Evolutionary conservation across 768 basidiomycete species (phyloP), one percentile per base, ranked within the genome.

Genomic region (Galerina marginata): DNA sequence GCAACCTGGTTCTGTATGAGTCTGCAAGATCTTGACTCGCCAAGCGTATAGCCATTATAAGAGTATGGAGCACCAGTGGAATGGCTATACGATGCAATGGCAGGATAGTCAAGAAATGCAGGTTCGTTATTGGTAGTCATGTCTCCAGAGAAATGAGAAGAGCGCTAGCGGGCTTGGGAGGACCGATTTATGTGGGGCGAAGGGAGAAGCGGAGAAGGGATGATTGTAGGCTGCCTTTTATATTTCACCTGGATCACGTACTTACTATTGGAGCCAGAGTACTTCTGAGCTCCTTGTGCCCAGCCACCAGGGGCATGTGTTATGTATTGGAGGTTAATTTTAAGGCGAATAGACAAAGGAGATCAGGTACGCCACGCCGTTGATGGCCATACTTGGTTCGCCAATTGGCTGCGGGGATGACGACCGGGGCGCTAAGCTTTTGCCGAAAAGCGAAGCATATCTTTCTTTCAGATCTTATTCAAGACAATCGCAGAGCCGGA

Each of bases 351-450:
- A 63, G 65, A 69, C 70, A 73, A 75, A 72, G 65, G 72, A 70
- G 71, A 73, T 71, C 72, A 75, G 74, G 74, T 69, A 75, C 74
- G 65, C 67, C 70, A 67, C 66, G 64, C 63, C 65, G 67, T 61
- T 65, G 64, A 68, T 65, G 60, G 59, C 65, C 62, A 65, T 57
- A 54, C 62, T 58, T 60, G 64, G 52, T 49, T 60, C 43, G 49
- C 48, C 48, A 54, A 60, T 60, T 56, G 60, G 59, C 55, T 67
- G 65, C 64, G 67, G 61, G 59, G 62, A 64, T 68, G 65, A 64
- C 69, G 61, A 66, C 61, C 62, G 67, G 66, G 60, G 65, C 67
- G 64, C 67, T 65, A 67, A 69, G 62, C 57, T 66, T 54, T 61
- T 55, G 54, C 60, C 60, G 60, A 57, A 57, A 61, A 57, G 49